phyloP scores from a whole-genome alignment of 768 basidiomycete genomes.

The Leccinum pellstonianum region DNA sequence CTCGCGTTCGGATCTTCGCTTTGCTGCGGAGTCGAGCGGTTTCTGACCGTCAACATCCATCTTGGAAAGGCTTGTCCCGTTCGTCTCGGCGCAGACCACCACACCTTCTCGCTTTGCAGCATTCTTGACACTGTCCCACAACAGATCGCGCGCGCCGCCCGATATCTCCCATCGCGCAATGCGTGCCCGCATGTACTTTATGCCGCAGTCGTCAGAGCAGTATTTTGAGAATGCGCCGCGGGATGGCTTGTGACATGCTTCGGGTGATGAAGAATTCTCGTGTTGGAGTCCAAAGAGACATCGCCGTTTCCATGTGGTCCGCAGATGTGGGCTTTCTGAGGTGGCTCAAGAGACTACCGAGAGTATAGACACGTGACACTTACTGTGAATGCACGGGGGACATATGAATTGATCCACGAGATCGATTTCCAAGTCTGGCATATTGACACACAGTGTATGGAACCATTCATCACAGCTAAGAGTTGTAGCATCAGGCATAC shows the following conservation, averaged over 20 bases:
- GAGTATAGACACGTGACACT: constrained; percentile 31
- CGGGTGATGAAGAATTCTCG: constrained; percentile 56
- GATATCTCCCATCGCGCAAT: constrained; percentile 61
- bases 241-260: constrained; percentile 77
- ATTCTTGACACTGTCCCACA: constrained; percentile 75
- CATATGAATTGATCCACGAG: constrained; percentile 93
- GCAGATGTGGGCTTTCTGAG: constrained; percentile 57
- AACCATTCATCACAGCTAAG: constrained; percentile 95
- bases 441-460: constrained; percentile 80
- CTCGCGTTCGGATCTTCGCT: constrained; percentile 56
- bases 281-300: constrained; percentile 72
- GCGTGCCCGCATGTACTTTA: constrained; percentile 65
- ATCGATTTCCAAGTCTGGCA: constrained; percentile 79
- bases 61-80: constrained; percentile 23
- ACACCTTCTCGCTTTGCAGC: constrained; percentile 72
- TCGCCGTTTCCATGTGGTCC: constrained; percentile 78
- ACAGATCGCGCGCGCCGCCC: constrained; percentile 58
- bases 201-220: constrained; percentile 86
- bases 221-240: constrained; percentile 87
- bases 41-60: constrained; percentile 19
- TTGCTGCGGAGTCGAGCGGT: constrained; percentile 34
- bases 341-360: constrained; percentile 1
- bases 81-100: constrained; percentile 46
- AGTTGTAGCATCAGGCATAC: not conserved
- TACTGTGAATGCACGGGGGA: constrained; percentile 74